Conservation (phyloP, 75 land plant genomes). For the Gnetum montanum region DNA sequence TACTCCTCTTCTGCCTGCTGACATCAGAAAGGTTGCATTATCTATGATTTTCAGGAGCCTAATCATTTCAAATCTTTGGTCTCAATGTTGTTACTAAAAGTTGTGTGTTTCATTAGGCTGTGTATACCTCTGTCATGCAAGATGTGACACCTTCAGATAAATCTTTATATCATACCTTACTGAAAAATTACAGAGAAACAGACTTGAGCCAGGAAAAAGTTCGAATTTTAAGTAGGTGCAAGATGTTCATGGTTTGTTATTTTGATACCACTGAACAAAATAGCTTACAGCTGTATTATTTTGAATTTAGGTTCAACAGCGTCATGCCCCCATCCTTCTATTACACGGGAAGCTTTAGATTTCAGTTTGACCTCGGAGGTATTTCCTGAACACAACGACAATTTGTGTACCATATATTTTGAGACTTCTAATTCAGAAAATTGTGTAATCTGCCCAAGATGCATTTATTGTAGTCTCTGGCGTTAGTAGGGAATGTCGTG, state of each 20-base stretch:
- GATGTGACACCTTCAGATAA: conserved; percentile 42
- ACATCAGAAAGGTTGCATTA: conserved; percentile 65
- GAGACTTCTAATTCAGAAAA: conserved; percentile 27
- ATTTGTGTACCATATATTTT: no score
- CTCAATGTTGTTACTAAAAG: no score
- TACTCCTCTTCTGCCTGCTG: conserved; percentile 75
- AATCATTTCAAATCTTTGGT: neutral
- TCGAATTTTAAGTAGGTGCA: conserved; percentile 60
- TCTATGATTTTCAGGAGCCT: neutral
- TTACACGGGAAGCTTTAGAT: conserved; percentile 78
- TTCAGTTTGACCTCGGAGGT: conserved; percentile 83
- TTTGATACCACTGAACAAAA: no score
- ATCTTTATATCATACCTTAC: conserved; percentile 62
- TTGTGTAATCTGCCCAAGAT: conserved; percentile 90
- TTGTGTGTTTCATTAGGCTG: conserved; percentile 46
- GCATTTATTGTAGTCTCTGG: conserved; percentile 55
- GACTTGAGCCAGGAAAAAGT: conserved; percentile 86
- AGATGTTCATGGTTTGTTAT: neutral
- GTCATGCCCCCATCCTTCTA: conserved; percentile 50
- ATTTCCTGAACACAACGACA: no score
- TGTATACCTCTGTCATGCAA: conserved; percentile 82
- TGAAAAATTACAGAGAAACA: conserved; percentile 66
- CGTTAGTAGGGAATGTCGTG: conserved; percentile 70
- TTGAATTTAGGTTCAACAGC: conserved; percentile 66
- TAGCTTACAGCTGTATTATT: no score